Base-by-base conservation (phyloP, 768 basidiomycete species). In the Mycena pura region DNA sequence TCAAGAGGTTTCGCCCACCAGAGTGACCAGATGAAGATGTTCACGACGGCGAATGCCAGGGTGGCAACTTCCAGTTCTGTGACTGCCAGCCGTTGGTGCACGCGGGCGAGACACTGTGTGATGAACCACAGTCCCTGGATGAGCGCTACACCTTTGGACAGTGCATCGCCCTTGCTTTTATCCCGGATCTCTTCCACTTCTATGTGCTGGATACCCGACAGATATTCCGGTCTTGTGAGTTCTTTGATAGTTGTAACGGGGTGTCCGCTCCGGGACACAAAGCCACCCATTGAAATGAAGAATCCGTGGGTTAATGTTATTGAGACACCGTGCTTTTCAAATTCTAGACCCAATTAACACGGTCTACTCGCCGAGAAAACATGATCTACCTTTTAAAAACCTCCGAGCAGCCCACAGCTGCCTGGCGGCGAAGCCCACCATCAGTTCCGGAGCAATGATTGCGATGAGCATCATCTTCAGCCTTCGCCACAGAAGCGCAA, bases 1-100 rank as follows among this genome's bases (percentile, higher is more conserved):
- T 70, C 60, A 25, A 72, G 60, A 1, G 77, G 77, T 54, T 78
- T 78, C 39, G 70, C 44, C 76, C 72, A 74, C 76, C 77, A 79
- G 22, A 74, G 56, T 8, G 57, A 44, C 46, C 73, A 77, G 5
- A 69, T 68, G 29, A 71, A 25, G 15, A 65, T 51, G 28, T 74
- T 74, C 21, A 76, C 57, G 5, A 62, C 53, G 1, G 70, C 71
- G 54, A 73, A 70, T 9, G 75, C 74, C 15, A 77, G 47, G 0
- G 77, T 76, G 8, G 65, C 32, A 8, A 78, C 31, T 65, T 79
- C 76, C 4, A 79, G 69, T 28, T 74, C 70, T 3, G 71, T 73
- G 2, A 78, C 45, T 0, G 69, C 65, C 11, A 77, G 68, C 0
- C 57, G 43, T 22, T 67, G 57, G 0, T 25, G 43, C 11, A 32